Evolutionary conservation across 1,139 yeast genomes (phyloP).

Genomic region (Yamadazyma siamensis): DNA sequence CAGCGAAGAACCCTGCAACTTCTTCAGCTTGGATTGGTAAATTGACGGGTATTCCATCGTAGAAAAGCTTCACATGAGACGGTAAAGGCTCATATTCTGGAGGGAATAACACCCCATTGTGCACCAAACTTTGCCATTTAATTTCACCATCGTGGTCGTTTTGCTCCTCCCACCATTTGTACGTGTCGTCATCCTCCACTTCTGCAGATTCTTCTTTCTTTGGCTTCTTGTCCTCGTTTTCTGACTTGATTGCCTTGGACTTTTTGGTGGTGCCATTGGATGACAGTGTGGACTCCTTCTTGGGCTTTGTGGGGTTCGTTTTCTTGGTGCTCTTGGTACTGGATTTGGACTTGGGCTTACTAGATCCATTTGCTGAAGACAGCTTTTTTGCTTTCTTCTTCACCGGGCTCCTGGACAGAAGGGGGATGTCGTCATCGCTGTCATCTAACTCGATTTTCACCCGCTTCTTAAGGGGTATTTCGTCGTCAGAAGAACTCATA

Average conservation of each 20-base stretch:
- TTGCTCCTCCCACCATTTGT: slow-evolving; percentile 86
- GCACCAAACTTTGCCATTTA: slow-evolving; percentile 85
- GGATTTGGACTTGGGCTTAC: slow-evolving; percentile 1
- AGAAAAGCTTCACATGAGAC: slow-evolving; percentile 67
- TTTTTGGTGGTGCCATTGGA: slow-evolving; percentile 3
- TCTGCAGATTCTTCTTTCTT: slow-evolving; percentile 22
- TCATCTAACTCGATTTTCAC: slow-evolving; percentile 9
- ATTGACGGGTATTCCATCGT: slow-evolving; percentile 70
- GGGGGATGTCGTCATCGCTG: slow-evolving; percentile 15
- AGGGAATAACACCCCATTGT: slow-evolving; percentile 90
- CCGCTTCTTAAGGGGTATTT: slow-evolving; percentile 14
- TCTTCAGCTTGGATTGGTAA: slow-evolving; percentile 87
- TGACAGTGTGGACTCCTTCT: too few relatives aligned
- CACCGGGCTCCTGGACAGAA: slow-evolving; percentile 9
- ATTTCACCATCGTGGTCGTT: slow-evolving; percentile 66
- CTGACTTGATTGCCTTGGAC: background rate
- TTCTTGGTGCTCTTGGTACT: slow-evolving; percentile 2
- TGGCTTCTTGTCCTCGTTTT: background rate
- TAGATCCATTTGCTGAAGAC: slow-evolving; percentile 3
- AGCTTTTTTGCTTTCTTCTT: slow-evolving; percentile 6
- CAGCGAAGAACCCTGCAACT: slow-evolving; percentile 93
- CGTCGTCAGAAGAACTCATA: slow-evolving; percentile 18
- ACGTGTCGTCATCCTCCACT: slow-evolving; percentile 60
- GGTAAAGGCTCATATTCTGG: slow-evolving; percentile 90
- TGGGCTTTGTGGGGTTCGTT: slow-evolving; percentile 1